phyloP scores from a whole-genome alignment of 2,329 filamentous ascomycete species.

The Epichloe baconii region DNA sequence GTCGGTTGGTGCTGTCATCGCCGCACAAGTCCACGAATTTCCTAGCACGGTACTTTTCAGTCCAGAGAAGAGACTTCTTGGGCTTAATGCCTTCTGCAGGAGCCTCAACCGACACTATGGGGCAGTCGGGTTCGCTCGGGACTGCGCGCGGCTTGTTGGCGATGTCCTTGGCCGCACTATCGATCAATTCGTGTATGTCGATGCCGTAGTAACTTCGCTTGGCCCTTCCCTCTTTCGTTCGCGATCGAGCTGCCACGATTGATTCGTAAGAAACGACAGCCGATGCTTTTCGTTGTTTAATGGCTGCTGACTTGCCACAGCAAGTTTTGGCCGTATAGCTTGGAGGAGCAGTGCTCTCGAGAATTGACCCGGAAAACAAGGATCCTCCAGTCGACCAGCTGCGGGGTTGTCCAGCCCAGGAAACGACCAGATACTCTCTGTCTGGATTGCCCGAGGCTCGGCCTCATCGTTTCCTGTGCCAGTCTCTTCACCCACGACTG shows the following conservation, averaged over 20 bases:
- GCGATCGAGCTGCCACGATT: slow-evolving; percentile 55
- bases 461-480: slow-evolving; percentile 2
- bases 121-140: slow-evolving; percentile 16
- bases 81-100: slow-evolving; percentile 22
- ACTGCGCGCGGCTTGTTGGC: slow-evolving; percentile 20
- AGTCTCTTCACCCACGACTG: background rate
- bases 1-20: slow-evolving; percentile 83
- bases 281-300: slow-evolving; percentile 39
- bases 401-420: background rate
- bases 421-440: background rate
- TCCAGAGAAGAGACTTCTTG: slow-evolving; percentile 62
- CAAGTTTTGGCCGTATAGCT: slow-evolving; percentile 38
- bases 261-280: slow-evolving; percentile 46
- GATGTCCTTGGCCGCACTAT: slow-evolving; percentile 51
- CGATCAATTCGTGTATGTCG: slow-evolving; percentile 73
- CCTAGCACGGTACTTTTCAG: slow-evolving; percentile 88
- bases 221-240: slow-evolving; percentile 52
- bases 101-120: slow-evolving; percentile 31
- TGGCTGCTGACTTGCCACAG: slow-evolving; percentile 40
- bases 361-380: slow-evolving; percentile 16
- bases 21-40: slow-evolving; percentile 90
- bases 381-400: slow-evolving; percentile 12
- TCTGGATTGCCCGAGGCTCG: background rate
- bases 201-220: slow-evolving; percentile 80
- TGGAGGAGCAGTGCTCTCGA: slow-evolving; percentile 13